Percentiles rank a stretch among this genome's conserved stretches.
These are phyloP conservation scores for Bretziella fagacearum DNA, from an alignment of 2,329 filamentous ascomycete genomes.

Conservation along the genomic window DNA sequence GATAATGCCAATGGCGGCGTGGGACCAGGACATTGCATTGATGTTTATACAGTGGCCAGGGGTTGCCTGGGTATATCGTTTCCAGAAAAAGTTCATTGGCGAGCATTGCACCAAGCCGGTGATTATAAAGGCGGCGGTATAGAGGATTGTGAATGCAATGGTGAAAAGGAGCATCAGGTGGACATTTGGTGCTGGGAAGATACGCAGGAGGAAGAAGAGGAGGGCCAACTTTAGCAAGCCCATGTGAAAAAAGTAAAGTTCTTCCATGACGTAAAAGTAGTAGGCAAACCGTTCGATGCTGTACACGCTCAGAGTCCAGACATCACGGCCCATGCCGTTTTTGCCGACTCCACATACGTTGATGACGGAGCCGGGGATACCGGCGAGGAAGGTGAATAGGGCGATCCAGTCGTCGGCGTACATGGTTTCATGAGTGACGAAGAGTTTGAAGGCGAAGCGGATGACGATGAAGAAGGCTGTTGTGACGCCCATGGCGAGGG, in stretches of 20 bases:
- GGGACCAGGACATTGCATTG: conserved; percentile 33
- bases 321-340: conserved; percentile 32
- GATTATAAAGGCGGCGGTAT: conserved; percentile 27
- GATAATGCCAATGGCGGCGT: conserved; percentile 35
- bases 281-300: conserved; percentile 28
- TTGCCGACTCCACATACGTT: conserved; percentile 20
- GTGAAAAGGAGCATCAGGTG: conserved; percentile 28
- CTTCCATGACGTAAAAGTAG: conserved; percentile 27
- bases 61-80: conserved; percentile 29
- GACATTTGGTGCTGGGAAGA: conserved; percentile 30
- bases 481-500: conserved; percentile 22
- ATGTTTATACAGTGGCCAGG: conserved; percentile 33
- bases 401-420: conserved; percentile 26
- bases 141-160: conserved; percentile 24
- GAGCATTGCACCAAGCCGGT: conserved; percentile 32
- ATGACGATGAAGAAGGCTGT: conserved; percentile 26
- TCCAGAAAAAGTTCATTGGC: conserved; percentile 37
- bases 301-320: conserved; percentile 30
- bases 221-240: conserved; percentile 34
- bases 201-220: conserved; percentile 37
- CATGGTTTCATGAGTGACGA: conserved; percentile 21
- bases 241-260: conserved; percentile 30
- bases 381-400: conserved; percentile 18
- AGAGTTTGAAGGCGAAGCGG: conserved; percentile 25
- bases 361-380: conserved; percentile 21